Evolutionary conservation across 441 rosid species (phyloP), one percentile per base, ranked within the genome.

Genomic region (Hura crepitans): DNA sequence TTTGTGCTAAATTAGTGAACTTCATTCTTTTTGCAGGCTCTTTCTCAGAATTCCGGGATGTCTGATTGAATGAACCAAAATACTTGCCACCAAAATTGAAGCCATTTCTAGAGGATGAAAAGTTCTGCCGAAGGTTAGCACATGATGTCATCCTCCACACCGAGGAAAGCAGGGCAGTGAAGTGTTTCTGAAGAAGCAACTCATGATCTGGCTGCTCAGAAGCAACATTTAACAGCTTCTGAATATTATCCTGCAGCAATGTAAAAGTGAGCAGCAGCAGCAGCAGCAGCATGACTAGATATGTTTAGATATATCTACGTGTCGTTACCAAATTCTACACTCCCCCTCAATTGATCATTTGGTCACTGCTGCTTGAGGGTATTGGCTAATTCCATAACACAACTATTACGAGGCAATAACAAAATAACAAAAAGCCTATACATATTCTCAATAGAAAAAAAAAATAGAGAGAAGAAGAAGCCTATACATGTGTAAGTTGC

Each of bases 131-230:
- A 22, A 37, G 66, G 63, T 82, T 85, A 69, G 46, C 57, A 66
- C 43, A 75, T 54, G 79, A 72, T 13, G 78, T 76, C 64, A 60
- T 77, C 87, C 83, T 86, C 99, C 99, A 91, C 18, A 86, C 84
- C 18, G 98, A 79, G 65, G 97, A 82, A 69, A 96, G 91, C 74
- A 96, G 77, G 62, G 93, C 92, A 14, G 93, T 83, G 75, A 91
- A 96, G 82, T 96, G 99, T 81, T 79, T 91, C 79, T 90, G 99
- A 61, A 96, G 93, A 66, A 96, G 97, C 71, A 84, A 85, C 80
- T 96, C 99, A 43, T 80, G 83, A 78, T 96, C 96, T 72, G 89
- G 90, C 82, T 84, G 91, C 78, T 87, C 96, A 50, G 86, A 78
- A 69, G 87, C 86, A 81, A 86, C 82, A 76, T 82, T 84, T 75